These are phyloP conservation scores for Cordyceps farinosa DNA, from an alignment of 2,329 filamentous ascomycete species.

Conservation along the genomic window DNA sequence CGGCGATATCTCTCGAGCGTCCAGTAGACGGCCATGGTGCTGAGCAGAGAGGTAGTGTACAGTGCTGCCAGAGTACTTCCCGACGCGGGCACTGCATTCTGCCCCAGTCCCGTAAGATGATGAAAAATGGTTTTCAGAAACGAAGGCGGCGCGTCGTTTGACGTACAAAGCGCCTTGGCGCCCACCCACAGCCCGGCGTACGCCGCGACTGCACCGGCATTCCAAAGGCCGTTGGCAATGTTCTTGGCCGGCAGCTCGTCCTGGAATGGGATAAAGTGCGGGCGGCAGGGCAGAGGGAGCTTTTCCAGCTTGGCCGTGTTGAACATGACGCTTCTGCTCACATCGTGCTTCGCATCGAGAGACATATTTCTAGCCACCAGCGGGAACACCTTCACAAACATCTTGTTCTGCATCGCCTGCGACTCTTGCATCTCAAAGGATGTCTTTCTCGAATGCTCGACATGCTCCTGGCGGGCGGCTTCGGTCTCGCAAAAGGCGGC, in stretches of 20 bases:
- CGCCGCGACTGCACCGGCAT: neutral
- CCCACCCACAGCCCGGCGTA: conserved; percentile 1
- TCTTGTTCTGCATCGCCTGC: conserved; percentile 6
- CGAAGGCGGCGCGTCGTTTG: neutral
- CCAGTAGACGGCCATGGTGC: conserved; percentile 1
- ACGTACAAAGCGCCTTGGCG: neutral
- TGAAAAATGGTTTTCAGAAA: neutral
- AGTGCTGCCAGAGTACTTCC: neutral
- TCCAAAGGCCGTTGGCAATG: neutral
- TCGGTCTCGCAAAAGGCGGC: neutral
- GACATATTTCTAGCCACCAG: neutral
- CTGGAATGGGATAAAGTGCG: conserved; percentile 1
- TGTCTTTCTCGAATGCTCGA: neutral
- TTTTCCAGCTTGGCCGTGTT: neutral
- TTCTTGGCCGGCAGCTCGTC: conserved; percentile 6
- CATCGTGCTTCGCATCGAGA: neutral
- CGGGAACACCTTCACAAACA: neutral
- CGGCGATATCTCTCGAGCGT: conserved; percentile 4
- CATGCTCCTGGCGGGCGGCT: neutral
- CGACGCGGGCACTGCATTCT: neutral
- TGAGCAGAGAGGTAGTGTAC: conserved; percentile 2
- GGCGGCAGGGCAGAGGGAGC: neutral
- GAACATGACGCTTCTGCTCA: neutral
- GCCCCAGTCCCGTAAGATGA: neutral
- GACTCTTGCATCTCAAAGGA: conserved; percentile 1